Conservation (phyloP, 129 eudicot species). For the Oenanthe sinensis region DNA sequence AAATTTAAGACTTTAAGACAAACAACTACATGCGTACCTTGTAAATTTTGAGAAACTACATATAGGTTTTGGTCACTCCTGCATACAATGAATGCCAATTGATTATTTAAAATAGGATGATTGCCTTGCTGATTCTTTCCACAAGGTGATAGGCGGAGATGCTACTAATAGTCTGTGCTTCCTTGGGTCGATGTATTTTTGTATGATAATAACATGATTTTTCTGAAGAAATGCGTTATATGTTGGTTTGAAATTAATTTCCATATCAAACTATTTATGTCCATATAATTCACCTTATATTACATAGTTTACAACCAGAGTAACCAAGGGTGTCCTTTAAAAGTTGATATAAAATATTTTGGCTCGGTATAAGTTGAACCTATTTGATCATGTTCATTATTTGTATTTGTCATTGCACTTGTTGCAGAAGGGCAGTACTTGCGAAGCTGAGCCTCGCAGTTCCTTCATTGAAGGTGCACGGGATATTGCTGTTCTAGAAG, state of each 20-base stretch:
- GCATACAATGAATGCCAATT: neutral
- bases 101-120: neutral
- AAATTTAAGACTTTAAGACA: neutral
- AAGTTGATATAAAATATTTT: neutral
- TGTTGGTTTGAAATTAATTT: neutral
- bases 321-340: neutral
- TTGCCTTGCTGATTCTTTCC: neutral
- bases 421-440: constrained; percentile 42
- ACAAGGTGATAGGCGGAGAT: neutral
- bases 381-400: neutral
- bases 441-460: constrained; percentile 58
- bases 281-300: neutral
- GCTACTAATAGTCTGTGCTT: neutral
- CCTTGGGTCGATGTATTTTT: neutral
- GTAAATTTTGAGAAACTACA: neutral
- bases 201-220: neutral
- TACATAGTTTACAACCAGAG: neutral
- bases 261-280: neutral
- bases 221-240: neutral
- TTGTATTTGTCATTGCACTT: neutral
- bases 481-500: constrained; percentile 84
- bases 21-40: neutral
- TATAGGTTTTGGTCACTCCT: neutral
- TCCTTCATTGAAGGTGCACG: constrained; percentile 82
- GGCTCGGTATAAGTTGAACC: neutral